Percentiles rank a stretch among this genome's conserved stretches.
These are phyloP conservation scores for Pleurotus cornucopiae DNA, from an alignment of 768 basidiomycete species.

Conservation along the genomic window DNA sequence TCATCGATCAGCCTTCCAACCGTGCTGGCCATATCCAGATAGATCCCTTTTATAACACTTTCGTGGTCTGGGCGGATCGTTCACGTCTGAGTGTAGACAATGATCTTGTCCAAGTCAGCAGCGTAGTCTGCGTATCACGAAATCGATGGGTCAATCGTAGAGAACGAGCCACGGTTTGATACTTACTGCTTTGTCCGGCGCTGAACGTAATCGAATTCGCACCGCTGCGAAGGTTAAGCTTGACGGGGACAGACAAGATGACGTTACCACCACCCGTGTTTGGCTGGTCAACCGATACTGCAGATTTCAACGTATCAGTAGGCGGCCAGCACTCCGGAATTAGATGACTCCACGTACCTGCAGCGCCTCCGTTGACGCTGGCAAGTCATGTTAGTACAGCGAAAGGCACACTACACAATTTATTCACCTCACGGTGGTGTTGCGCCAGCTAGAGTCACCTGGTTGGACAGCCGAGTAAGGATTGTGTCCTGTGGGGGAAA, in stretches of 20 bases:
- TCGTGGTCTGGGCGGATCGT: neutral
- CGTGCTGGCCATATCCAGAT: no score
- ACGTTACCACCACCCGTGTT: constrained; percentile 52
- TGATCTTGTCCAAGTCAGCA: constrained; percentile 56
- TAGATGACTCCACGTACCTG: neutral
- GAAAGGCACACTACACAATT: neutral
- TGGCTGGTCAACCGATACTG: constrained; percentile 51
- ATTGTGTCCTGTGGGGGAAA: neutral
- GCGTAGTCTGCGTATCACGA: constrained; percentile 40
- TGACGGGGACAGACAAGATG: constrained; percentile 52
- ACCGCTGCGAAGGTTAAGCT: constrained; percentile 43
- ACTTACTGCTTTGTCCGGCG: constrained; percentile 47
- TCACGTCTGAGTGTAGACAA: constrained; percentile 43
- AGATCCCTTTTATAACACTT: no score
- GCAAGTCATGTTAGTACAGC: neutral
- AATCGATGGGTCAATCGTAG: neutral
- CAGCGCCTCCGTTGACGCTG: constrained; percentile 56
- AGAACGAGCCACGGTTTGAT: neutral
- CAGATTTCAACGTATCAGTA: neutral
- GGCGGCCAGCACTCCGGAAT: no score
- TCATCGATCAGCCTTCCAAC: no score
- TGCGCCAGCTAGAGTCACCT: constrained; percentile 55
- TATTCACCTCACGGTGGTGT: constrained; percentile 52
- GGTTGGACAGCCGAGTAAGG: neutral
- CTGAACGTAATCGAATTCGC: constrained; percentile 49